A percentile compares a stretch with the other conserved stretches of the same genome.
These are phyloP conservation scores for Ichthyophthirius multifiliis DNA, from an alignment of 169 alveolate species.

Conservation along the genomic window DNA sequence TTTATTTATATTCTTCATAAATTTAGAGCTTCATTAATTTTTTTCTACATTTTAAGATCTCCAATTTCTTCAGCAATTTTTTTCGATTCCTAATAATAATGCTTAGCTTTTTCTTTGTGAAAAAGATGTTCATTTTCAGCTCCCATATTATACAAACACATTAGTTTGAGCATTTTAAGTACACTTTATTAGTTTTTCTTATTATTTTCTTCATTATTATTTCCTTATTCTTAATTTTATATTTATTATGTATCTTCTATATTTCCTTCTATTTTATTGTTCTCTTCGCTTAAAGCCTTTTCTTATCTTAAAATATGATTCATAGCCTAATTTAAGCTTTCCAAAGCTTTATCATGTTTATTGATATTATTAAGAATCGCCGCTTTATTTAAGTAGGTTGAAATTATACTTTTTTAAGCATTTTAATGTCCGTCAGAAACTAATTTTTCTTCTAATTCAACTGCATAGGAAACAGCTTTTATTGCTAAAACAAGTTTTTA, in stretches of 20 bases:
- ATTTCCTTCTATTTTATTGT: background rate
- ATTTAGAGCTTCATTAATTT: background rate
- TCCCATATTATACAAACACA: background rate
- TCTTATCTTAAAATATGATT: background rate
- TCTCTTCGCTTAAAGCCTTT: background rate
- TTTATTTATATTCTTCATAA: no score
- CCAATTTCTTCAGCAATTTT: conserved; percentile 1
- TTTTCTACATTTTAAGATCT: background rate
- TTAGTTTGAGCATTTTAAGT: background rate
- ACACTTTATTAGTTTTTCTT: background rate
- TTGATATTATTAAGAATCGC: background rate
- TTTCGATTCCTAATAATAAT: background rate
- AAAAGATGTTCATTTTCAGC: conserved; percentile 8
- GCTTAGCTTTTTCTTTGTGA: background rate
- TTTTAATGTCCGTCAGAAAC: background rate
- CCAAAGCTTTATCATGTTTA: conserved; percentile 10
- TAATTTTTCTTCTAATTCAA: conserved; percentile 1
- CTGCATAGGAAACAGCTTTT: conserved; percentile 3
- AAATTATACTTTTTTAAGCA: background rate
- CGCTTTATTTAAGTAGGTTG: background rate
- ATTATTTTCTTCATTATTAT: background rate
- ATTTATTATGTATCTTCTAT: background rate
- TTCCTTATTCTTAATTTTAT: background rate
- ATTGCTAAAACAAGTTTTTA: background rate
- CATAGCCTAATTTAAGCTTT: background rate